Percentiles rank a stretch among this genome's conserved stretches.
Conservation (phyloP, 176 grass and related monocot genomes). For the Aegilops umbellulata region DNA sequence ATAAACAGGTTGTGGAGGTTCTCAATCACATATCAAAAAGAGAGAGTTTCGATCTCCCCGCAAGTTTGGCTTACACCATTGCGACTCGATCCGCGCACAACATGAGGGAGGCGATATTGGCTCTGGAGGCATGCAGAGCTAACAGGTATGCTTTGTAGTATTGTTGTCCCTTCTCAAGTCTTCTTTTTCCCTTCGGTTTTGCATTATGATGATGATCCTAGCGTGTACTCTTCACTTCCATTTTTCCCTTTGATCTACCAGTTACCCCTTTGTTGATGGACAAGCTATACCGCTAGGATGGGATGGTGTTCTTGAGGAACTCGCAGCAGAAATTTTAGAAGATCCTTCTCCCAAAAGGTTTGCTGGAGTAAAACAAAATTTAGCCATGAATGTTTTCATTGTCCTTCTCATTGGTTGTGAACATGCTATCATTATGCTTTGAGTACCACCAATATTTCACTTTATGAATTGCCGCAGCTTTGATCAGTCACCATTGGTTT, state of each 20-base stretch:
- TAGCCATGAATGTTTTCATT: neutral
- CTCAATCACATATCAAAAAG: slow-evolving; percentile 56
- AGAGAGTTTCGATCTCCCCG: slow-evolving; percentile 54
- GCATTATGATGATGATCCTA: neutral
- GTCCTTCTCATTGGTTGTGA: neutral
- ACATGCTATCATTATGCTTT: neutral
- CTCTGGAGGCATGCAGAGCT: slow-evolving; percentile 67
- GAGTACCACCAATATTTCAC: neutral
- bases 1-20: slow-evolving; percentile 54
- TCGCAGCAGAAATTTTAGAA: slow-evolving; percentile 62
- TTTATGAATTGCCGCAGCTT: neutral
- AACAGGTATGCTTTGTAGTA: slow-evolving; percentile 40
- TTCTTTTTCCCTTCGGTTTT: neutral
- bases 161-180: neutral
- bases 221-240: neutral
- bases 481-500: neutral
- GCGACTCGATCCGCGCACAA: slow-evolving; percentile 56
- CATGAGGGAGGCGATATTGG: slow-evolving; percentile 68
- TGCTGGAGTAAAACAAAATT: neutral
- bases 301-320: slow-evolving; percentile 56
- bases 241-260: slow-evolving; percentile 25
- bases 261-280: slow-evolving; percentile 61
- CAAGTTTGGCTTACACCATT: slow-evolving; percentile 50
- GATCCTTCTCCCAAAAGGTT: slow-evolving; percentile 61
- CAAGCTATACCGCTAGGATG: slow-evolving; percentile 65